Evolutionary conservation across 2,329 filamentous ascomycete genomes (phyloP), one percentile per base, ranked within the genome.

Genomic region (Paecilomyces fulvus): DNA sequence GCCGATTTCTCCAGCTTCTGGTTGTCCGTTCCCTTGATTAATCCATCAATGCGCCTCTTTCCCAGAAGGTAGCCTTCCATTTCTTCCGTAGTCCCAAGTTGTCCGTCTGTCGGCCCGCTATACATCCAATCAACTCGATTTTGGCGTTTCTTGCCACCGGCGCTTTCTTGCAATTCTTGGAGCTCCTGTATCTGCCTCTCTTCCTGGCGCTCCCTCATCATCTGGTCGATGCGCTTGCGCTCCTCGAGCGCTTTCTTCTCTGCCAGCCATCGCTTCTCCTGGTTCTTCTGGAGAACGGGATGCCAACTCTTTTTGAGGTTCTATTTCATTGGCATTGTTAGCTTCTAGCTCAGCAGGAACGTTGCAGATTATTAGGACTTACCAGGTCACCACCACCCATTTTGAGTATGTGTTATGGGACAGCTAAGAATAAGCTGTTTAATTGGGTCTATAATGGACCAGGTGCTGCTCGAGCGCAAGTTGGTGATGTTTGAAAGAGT

Each of bases 111-210:
- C 7, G 94, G 91, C 1, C 92, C 92, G 64, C 88, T 85, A 74
- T 99, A 99, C 90, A 99, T 96, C 90, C 94, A 99, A 67, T 97
- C 94, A 25, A 99, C 92, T 33, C 91, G 85, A 65, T 92, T 87
- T 30, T 88, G 77, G 54, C 87, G 82, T 68, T 90, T 92, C 65
- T 83, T 84, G 56, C 92, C 91, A 37, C 94, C 94, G 0, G 91
- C 88, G 2, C 88, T 86, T 74, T 96, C 94, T 56, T 96, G 90
- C 63, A 97, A 82, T 54, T 86, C 84, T 72, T 96, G 89, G 1
- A 97, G 83, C 71, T 97, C 92, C 72, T 96, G 90, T 63, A 96
- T 89, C 51, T 89, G 86, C 51, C 92, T 86, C 76, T 99, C 95
- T 71, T 97, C 92, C 63, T 92, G 90, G 62, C 95, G 86, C 74